phyloP scores from a whole-genome alignment of 352 stramenopile species.

The Phytophthora parvispora region DNA sequence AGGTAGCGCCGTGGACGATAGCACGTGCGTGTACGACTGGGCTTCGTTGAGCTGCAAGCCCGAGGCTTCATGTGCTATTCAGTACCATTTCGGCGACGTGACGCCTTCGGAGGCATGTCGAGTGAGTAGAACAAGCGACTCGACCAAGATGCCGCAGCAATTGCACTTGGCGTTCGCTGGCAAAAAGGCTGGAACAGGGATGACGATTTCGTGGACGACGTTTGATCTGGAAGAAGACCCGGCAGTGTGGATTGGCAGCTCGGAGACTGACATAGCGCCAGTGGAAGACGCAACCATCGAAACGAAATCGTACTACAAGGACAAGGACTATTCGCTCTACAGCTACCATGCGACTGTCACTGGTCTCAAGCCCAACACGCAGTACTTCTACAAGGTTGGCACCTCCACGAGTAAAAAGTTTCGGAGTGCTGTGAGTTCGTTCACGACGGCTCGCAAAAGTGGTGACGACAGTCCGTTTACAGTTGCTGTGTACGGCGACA shows the following conservation, averaged over 20 bases:
- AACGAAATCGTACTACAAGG: constrained; percentile 49
- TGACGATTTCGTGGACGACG: constrained; percentile 58
- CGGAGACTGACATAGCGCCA: background rate
- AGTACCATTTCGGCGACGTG: constrained; percentile 47
- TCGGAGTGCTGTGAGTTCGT: constrained; percentile 30
- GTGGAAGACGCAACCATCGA: constrained; percentile 22
- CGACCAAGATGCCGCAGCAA: constrained; percentile 47
- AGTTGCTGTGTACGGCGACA: constrained; percentile 31
- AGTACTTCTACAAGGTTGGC: constrained; percentile 50
- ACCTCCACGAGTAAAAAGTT: constrained; percentile 3
- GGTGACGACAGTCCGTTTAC: constrained; percentile 24
- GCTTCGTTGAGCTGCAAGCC: constrained; percentile 36
- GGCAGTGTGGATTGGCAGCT: constrained; percentile 46
- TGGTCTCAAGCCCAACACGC: constrained; percentile 40
- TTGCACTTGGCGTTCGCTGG: constrained; percentile 58
- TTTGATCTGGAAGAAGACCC: constrained; percentile 31
- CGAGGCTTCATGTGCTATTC: constrained; percentile 33
- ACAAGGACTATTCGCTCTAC: constrained; percentile 53
- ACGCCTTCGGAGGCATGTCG: constrained; percentile 53
- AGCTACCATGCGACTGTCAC: constrained; percentile 54
- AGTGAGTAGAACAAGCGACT: constrained; percentile 31
- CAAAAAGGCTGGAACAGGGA: constrained; percentile 39
- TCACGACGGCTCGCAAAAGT: constrained; percentile 35
- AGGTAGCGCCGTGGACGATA: constrained; percentile 33
- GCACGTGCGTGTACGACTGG: constrained; percentile 36